Base-by-base conservation (phyloP, 2,329 filamentous ascomycete genomes). In the Volutella citrinella region DNA sequence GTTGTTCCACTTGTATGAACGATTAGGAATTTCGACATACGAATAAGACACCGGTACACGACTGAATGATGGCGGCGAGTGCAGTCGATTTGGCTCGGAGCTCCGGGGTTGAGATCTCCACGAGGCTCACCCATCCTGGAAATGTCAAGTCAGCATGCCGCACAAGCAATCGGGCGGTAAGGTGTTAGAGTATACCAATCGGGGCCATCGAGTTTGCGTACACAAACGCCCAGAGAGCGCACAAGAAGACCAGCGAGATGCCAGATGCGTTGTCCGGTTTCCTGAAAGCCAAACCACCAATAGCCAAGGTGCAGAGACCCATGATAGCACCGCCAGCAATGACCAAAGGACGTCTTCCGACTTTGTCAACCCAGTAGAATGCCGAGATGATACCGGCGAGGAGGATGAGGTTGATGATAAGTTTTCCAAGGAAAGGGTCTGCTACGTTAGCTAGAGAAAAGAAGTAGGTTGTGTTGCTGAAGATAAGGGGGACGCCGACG, bases 1-100 rank as follows among this genome's bases (percentile, higher is more conserved):
- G n/a, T n/a, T n/a, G n/a, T n/a, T n/a, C n/a, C n/a, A n/a, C n/a
- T n/a, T n/a, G n/a, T n/a, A n/a, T n/a, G n/a, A n/a, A n/a, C n/a
- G n/a, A n/a, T n/a, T 3, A 12, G n/a, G n/a, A n/a, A n/a, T n/a
- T n/a, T n/a, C n/a, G 6, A 21, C 38, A 25, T 15, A 41, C 38
- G 34, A 41, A 41, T 6, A 41, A 18, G 3, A 41, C 29, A 14
- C 34, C 34, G 8, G 30, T 41, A 4, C 26, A 15, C n/a, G 36
- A 38, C 16, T 41, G 38, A 19, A 38, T 34, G 4, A 36, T 34
- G n/a, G 36, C 31, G 6, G 38, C 38, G n/a, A 34, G 21, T 8
- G 38, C 31, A 5, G 38, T 34, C 5, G 38, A 33, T 19, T 41
- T 41, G 23, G 38, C 38, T 5, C 38, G 38, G 15, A 41, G 35